Conservation (phyloP, 768 basidiomycete genomes). For the Auriscalpium orientale region DNA sequence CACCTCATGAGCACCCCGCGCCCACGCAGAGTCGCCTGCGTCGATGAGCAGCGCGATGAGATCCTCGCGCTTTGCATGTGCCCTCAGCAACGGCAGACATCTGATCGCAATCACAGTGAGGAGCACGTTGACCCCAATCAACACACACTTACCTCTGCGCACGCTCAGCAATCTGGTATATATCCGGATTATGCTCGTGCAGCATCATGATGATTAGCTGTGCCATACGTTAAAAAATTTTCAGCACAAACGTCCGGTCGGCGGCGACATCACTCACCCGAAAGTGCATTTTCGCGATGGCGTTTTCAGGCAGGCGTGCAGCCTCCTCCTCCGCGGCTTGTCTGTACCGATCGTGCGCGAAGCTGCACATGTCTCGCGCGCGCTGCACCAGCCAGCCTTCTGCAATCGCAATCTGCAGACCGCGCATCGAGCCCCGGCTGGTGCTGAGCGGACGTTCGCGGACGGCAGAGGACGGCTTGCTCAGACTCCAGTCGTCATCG, state of each 20-base stretch:
- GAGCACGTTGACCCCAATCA: no score
- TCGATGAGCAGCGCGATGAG: conserved; percentile 53
- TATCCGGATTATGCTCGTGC: conserved; percentile 51
- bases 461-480: conserved; percentile 41
- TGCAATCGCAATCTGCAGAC: conserved; percentile 55
- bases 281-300: conserved; percentile 61
- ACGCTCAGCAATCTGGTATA: conserved; percentile 65
- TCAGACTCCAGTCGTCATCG: conserved; percentile 43
- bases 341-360: conserved; percentile 67
- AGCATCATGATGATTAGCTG: conserved; percentile 70
- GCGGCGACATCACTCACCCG: conserved; percentile 33
- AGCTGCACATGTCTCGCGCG: conserved; percentile 70
- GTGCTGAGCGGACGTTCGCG: conserved; percentile 32
- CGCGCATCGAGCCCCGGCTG: conserved; percentile 54
- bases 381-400: conserved; percentile 72
- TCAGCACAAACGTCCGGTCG: no score
- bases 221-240: not conserved
- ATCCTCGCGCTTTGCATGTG: conserved; percentile 54
- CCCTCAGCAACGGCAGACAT: conserved; percentile 54
- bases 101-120: conserved; percentile 22
- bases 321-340: conserved; percentile 64
- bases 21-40: conserved; percentile 65
- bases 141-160: conserved; percentile 41
- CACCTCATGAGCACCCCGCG: conserved; percentile 71
- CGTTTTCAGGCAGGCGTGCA: conserved; percentile 38